phyloP scores from a whole-genome alignment of 805 yeast genomes.

The Myxozyma sirexii region DNA sequence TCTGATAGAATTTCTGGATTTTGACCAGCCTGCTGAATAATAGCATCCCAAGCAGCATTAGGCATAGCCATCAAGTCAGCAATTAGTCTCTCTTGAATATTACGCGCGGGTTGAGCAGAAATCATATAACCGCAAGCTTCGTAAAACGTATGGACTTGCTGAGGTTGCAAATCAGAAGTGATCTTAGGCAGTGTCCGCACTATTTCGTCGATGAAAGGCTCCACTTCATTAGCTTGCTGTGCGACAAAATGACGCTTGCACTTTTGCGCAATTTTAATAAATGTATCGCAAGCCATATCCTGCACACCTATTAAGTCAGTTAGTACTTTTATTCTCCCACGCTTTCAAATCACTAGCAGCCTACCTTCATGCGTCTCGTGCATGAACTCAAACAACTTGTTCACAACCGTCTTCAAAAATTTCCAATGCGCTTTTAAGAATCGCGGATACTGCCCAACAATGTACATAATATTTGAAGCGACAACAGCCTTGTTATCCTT shows the following conservation, averaged over 20 bases:
- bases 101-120: conserved; percentile 76
- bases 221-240: conserved; percentile 79
- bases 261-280: conserved; percentile 90
- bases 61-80: conserved; percentile 86
- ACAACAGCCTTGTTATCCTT: conserved; percentile 98
- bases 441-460: conserved; percentile 98
- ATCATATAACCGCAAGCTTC: conserved; percentile 96
- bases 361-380: conserved; percentile 95
- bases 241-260: conserved; percentile 95
- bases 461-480: conserved; percentile 99
- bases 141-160: conserved; percentile 96
- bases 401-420: conserved; percentile 91
- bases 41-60: conserved; percentile 90
- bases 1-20: conserved; percentile 70
- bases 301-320: conserved; percentile 69
- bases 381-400: conserved; percentile 96
- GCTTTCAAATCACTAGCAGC: neutral
- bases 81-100: conserved; percentile 70
- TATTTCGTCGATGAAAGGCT: conserved; percentile 90
- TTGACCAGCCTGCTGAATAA: conserved; percentile 79
- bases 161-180: conserved; percentile 92
- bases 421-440: conserved; percentile 98
- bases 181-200: conserved; percentile 79
- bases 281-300: conserved; percentile 99
- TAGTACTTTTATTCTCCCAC: neutral